These are phyloP conservation scores for Penicillium bovifimosum DNA, from an alignment of 495 filamentous ascomycete genomes.

Conservation along the genomic window DNA sequence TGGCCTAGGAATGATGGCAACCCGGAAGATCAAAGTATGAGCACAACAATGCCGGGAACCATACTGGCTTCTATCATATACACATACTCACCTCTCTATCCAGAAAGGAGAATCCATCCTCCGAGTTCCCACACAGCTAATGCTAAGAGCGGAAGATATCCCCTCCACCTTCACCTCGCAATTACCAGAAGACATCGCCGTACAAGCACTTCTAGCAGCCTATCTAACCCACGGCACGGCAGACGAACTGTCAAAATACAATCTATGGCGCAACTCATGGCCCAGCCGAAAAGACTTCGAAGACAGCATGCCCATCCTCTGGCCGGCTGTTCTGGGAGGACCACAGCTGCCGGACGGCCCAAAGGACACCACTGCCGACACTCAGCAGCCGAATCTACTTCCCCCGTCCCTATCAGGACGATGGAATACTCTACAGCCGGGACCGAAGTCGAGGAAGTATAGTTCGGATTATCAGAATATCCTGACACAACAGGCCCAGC, in stretches of 20 bases:
- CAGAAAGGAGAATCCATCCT: constrained; percentile 52
- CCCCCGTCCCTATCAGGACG: constrained; percentile 39
- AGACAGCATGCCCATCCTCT: constrained; percentile 63
- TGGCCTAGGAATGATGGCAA: constrained; percentile 71
- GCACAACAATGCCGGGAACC: background rate
- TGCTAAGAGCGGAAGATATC: constrained; percentile 57
- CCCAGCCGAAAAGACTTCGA: constrained; percentile 56
- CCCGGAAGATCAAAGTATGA: constrained; percentile 55
- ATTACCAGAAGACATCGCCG: constrained; percentile 48
- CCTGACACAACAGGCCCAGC: constrained; percentile 55
- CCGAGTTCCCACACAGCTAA: constrained; percentile 55
- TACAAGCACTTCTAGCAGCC: constrained; percentile 68
- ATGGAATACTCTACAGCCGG: constrained; percentile 30
- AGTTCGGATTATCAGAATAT: constrained; percentile 44
- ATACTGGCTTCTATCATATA: background rate
- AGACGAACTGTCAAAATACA: constrained; percentile 29
- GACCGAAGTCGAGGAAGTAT: constrained; percentile 21
- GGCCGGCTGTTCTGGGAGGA: constrained; percentile 41
- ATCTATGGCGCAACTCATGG: constrained; percentile 63
- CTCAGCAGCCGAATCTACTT: constrained; percentile 17
- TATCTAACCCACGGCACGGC: constrained; percentile 51
- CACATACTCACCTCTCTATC: background rate
- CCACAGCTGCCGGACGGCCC: constrained; percentile 18
- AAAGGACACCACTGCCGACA: background rate
- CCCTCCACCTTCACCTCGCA: constrained; percentile 39